phyloP scores from a whole-genome alignment of 306 rosid species.

The Herpetospermum pedunculosum region DNA sequence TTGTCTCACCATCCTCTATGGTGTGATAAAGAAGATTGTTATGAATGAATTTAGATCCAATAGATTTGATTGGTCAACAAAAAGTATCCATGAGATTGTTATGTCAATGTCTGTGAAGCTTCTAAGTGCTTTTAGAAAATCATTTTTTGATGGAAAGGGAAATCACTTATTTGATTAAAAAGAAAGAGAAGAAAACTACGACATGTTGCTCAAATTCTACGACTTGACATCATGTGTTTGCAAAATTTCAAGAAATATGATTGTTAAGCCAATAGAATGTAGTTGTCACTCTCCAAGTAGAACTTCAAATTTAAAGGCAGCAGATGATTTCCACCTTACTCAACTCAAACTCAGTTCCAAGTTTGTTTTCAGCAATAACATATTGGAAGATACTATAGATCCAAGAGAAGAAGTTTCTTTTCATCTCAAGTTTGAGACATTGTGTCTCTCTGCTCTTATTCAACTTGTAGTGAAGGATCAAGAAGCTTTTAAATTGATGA shows the following conservation, averaged over 20 bases:
- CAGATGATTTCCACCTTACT: neutral
- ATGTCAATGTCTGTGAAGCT: slow-evolving; percentile 51
- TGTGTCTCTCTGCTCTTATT: slow-evolving; percentile 71
- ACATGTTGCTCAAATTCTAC: slow-evolving; percentile 9
- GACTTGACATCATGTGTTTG: slow-evolving; percentile 22
- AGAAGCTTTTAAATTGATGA: slow-evolving; percentile 37
- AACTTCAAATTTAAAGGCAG: slow-evolving; percentile 11
- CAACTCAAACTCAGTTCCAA: slow-evolving; percentile 27
- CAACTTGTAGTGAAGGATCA: slow-evolving; percentile 41
- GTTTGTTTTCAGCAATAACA: slow-evolving; percentile 65
- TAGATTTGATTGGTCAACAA: slow-evolving; percentile 34
- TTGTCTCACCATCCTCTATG: slow-evolving; percentile 38
- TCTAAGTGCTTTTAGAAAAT: slow-evolving; percentile 43
- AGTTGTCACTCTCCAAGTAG: slow-evolving; percentile 35
- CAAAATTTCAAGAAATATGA: slow-evolving; percentile 13
- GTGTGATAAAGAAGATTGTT: slow-evolving; percentile 35
- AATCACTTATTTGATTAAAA: slow-evolving; percentile 15
- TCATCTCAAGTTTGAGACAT: slow-evolving; percentile 66
- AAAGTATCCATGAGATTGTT: slow-evolving; percentile 61
- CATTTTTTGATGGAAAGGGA: slow-evolving; percentile 18
- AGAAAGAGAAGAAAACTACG: slow-evolving; percentile 9
- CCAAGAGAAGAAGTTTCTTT: slow-evolving; percentile 32
- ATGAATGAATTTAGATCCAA: slow-evolving; percentile 21
- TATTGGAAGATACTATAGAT: slow-evolving; percentile 44
- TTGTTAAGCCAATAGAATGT: slow-evolving; percentile 36